Conservation (phyloP, 306 rosid species). For the Cicer chorassanicum region DNA sequence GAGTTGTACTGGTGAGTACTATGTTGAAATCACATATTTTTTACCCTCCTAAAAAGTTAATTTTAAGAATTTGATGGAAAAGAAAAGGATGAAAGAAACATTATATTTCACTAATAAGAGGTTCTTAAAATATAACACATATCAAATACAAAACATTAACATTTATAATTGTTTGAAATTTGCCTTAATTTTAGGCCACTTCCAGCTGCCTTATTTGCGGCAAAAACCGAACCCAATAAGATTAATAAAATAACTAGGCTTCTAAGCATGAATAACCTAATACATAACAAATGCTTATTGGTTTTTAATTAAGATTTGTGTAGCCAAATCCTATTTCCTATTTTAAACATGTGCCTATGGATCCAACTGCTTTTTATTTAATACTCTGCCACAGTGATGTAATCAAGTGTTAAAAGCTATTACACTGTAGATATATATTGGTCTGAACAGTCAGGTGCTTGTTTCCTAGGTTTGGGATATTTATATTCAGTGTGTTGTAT, state of each 20-base stretch:
- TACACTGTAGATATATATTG: neutral
- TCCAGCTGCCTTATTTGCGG: neutral
- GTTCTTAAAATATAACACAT: neutral
- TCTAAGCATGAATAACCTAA: neutral
- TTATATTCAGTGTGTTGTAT: neutral
- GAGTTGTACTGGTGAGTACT: neutral
- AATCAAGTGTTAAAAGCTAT: neutral
- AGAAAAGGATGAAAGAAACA: conserved; percentile 25
- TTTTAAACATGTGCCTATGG: neutral
- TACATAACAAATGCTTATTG: neutral
- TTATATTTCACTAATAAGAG: neutral
- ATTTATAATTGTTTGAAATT: conserved; percentile 1
- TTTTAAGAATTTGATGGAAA: neutral
- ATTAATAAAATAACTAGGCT: neutral
- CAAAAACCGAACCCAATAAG: neutral
- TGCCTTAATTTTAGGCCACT: neutral
- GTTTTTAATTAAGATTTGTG: neutral
- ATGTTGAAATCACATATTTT: neutral
- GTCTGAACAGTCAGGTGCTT: neutral
- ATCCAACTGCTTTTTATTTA: neutral
- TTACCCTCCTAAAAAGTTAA: neutral
- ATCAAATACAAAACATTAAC: neutral
- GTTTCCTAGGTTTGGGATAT: neutral
- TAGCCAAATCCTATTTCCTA: neutral
- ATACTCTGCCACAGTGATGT: neutral